phyloP scores from a whole-genome alignment of 106 monocot species.

The Alisma plantagoaquatica region DNA sequence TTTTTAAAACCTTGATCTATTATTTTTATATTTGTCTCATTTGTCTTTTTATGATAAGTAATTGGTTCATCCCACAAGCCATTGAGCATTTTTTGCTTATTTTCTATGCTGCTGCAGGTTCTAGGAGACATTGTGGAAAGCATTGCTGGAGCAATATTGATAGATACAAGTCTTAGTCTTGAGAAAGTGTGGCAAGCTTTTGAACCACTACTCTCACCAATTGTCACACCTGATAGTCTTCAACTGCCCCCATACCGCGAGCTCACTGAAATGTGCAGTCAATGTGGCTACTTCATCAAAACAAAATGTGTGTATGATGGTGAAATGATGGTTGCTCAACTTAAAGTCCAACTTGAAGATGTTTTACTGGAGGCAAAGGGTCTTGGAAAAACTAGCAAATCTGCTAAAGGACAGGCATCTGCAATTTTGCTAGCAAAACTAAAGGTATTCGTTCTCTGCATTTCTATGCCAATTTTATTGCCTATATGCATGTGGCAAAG shows the following conservation, averaged over 20 bases:
- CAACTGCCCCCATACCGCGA: slow-evolving; percentile 61
- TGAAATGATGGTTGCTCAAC: slow-evolving; percentile 31
- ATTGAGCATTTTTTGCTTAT: neutral
- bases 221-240: slow-evolving; percentile 77
- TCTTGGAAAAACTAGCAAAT: slow-evolving; percentile 37
- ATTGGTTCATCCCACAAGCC: neutral
- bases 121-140: slow-evolving; percentile 94
- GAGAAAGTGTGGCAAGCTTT: slow-evolving; percentile 61
- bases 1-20: too few relatives aligned
- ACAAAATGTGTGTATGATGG: slow-evolving; percentile 26
- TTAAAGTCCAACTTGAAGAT: slow-evolving; percentile 64
- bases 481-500: too few relatives aligned
- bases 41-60: too few relatives aligned
- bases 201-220: slow-evolving; percentile 70
- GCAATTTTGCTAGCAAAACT: slow-evolving; percentile 60
- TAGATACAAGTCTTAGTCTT: slow-evolving; percentile 61
- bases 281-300: slow-evolving; percentile 52
- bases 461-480: neutral
- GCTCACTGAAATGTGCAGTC: slow-evolving; percentile 53
- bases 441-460: slow-evolving; percentile 30
- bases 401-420: slow-evolving; percentile 79
- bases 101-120: slow-evolving; percentile 35
- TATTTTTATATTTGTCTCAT: too few relatives aligned
- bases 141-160: slow-evolving; percentile 76
- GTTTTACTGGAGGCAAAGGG: slow-evolving; percentile 34